These are phyloP conservation scores for Crithidia expoeki DNA, from an alignment of 208 protist genomes.

Conservation along the genomic window DNA sequence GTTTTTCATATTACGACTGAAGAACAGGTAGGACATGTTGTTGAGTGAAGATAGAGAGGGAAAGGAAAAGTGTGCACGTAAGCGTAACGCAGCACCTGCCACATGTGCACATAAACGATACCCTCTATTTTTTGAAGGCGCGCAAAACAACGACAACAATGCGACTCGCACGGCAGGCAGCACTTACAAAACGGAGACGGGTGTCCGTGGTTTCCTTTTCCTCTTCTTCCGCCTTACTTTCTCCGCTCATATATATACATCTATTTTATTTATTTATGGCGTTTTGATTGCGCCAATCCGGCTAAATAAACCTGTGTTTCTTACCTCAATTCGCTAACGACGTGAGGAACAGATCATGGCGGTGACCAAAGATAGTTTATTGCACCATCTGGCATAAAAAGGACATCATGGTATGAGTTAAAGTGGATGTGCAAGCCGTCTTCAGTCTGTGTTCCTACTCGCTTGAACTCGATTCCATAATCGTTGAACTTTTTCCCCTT, in stretches of 20 bases:
- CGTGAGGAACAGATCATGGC: constrained; percentile 6
- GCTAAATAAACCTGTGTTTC: constrained; percentile 15
- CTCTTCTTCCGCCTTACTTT: background rate
- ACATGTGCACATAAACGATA: too few species aligned
- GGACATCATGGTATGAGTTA: background rate
- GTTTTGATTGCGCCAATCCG: background rate
- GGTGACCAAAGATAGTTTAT: background rate
- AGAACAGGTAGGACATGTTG: too few species aligned
- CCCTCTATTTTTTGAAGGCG: too few species aligned
- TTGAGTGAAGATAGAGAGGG: too few species aligned
- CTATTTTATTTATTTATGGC: background rate
- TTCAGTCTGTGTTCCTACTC: background rate
- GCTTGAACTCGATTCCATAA: background rate
- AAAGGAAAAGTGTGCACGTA: too few species aligned
- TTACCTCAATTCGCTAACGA: constrained; percentile 11
- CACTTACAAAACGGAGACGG: too few species aligned
- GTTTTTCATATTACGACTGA: too few species aligned
- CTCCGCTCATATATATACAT: background rate
- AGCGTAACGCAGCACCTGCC: too few species aligned
- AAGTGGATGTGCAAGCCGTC: background rate
- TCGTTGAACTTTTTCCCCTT: background rate
- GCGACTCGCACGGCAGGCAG: too few species aligned
- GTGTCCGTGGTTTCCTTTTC: too few species aligned
- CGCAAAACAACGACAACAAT: too few species aligned
- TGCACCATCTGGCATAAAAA: background rate